Conservation (phyloP, 164 flowering plant genomes). For the Platanus orientalis region DNA sequence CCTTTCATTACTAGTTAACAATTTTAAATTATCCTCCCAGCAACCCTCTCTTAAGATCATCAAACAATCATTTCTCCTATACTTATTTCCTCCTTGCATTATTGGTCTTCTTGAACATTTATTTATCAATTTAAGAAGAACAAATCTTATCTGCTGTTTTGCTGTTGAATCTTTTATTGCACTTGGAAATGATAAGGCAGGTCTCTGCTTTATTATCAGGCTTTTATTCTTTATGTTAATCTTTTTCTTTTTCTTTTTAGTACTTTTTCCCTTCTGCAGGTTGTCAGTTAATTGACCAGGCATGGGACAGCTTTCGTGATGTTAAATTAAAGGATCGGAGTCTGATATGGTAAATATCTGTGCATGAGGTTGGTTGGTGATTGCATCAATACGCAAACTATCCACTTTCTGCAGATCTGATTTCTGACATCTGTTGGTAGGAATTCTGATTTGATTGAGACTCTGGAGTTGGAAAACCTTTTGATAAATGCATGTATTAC, state of each 20-base stretch:
- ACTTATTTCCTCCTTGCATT: conserved; percentile 13
- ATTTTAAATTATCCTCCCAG: background rate
- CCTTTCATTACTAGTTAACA: background rate
- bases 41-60: no score
- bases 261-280: conserved; percentile 36
- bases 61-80: no score
- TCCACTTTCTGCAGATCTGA: background rate
- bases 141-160: background rate
- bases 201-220: background rate
- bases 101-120: no score
- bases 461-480: conserved; percentile 91
- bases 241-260: background rate
- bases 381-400: background rate
- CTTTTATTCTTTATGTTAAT: no score
- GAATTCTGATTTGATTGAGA: conserved; percentile 96
- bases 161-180: no score
- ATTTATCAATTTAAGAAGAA: no score
- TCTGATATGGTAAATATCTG: conserved; percentile 69
- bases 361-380: conserved; percentile 3
- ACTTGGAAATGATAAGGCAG: no score
- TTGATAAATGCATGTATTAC: conserved; percentile 92
- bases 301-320: conserved; percentile 90
- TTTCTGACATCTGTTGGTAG: conserved; percentile 31
- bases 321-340: conserved; percentile 78
- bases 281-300: conserved; percentile 75